Evolutionary conservation across 257 asterid genomes (phyloP).

Genomic region (Euphrasia confusa): DNA sequence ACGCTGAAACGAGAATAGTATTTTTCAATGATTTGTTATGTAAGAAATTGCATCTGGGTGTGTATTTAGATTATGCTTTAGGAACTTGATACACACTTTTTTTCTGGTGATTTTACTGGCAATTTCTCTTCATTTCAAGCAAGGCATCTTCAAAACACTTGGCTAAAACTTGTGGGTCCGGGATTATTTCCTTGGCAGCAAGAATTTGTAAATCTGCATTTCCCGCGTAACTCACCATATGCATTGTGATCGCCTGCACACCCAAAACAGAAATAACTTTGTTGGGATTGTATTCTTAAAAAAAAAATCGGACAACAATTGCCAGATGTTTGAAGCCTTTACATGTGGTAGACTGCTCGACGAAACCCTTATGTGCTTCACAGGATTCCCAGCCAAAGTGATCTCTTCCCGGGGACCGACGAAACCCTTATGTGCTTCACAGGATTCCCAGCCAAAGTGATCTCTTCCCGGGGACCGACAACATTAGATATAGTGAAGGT

Average conservation of each 20-base stretch:
- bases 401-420: too few relatives aligned
- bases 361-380: constrained; percentile 46
- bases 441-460: constrained; percentile 21
- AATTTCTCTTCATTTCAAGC: not conserved
- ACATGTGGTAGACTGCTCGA: constrained; percentile 74
- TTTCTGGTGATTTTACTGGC: not conserved
- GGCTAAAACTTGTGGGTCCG: constrained; percentile 63
- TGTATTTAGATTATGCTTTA: too few relatives aligned
- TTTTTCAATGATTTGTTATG: too few relatives aligned
- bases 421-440: constrained; percentile 21
- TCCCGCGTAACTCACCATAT: constrained; percentile 82
- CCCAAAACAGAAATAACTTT: too few relatives aligned
- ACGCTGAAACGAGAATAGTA: too few relatives aligned
- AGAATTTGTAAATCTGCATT: constrained; percentile 64
- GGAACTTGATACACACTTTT: too few relatives aligned
- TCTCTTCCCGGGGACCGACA: constrained; percentile 66
- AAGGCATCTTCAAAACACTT: constrained; percentile 61
- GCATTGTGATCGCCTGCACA: constrained; percentile 75
- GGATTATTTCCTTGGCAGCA: constrained; percentile 72
- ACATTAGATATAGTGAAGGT: constrained; percentile 71
- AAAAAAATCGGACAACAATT: too few relatives aligned
- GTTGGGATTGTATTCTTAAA: too few relatives aligned
- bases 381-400: constrained; percentile 44
- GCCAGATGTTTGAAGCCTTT: not conserved
- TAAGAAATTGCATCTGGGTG: too few relatives aligned